Evolutionary conservation across 805 yeast genomes (phyloP).

Genomic region (Kuraishia capsulata): DNA sequence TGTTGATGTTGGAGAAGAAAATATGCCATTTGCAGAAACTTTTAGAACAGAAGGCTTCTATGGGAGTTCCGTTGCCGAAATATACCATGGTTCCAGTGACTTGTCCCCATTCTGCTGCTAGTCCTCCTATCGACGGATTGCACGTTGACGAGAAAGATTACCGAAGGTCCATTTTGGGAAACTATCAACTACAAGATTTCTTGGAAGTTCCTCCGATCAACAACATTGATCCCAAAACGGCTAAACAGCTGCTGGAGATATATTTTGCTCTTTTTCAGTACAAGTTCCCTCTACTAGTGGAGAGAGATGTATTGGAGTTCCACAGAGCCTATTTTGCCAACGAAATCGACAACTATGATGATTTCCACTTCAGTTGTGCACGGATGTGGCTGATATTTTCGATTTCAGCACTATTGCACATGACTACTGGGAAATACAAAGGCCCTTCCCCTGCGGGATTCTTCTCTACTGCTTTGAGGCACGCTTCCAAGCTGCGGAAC

Average conservation of each 20-base stretch:
- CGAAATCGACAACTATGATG: constrained; percentile 22
- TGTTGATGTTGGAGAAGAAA: constrained; percentile 44
- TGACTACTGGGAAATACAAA: constrained; percentile 45
- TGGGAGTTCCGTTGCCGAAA: no score
- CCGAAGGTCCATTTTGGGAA: constrained; percentile 7
- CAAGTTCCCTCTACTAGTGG: constrained; percentile 47
- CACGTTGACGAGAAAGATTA: neutral
- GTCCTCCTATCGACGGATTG: neutral
- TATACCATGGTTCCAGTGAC: no score
- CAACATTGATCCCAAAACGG: constrained; percentile 38
- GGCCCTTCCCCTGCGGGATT: constrained; percentile 48
- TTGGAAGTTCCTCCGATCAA: constrained; percentile 39
- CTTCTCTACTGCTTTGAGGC: constrained; percentile 52
- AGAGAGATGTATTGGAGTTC: constrained; percentile 39
- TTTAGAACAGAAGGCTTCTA: constrained; percentile 17
- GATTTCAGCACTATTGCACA: constrained; percentile 40
- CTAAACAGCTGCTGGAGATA: constrained; percentile 43
- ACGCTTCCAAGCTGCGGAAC: constrained; percentile 34
- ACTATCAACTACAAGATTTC: constrained; percentile 38
- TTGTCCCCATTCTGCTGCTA: neutral
- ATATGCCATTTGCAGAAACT: constrained; percentile 41
- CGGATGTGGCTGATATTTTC: constrained; percentile 48
- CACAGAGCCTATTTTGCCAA: constrained; percentile 36
- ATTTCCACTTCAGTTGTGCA: constrained; percentile 44
- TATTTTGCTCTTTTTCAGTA: constrained; percentile 47